phyloP scores from a whole-genome alignment of 2,329 filamentous ascomycete genomes.

The Annulohypoxylon truncatum region DNA sequence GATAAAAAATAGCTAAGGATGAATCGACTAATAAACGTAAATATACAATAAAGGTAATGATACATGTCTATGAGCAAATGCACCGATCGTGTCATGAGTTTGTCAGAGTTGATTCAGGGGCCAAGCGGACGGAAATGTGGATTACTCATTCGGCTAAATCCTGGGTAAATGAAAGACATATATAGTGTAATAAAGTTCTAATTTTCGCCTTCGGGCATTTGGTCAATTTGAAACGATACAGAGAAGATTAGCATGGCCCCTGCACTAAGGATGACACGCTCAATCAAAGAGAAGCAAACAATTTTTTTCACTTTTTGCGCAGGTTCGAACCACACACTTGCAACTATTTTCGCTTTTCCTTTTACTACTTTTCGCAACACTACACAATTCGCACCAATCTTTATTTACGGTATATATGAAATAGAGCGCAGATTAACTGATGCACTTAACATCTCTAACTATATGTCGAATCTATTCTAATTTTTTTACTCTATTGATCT shows the following conservation, averaged over 20 bases:
- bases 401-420: too few species aligned
- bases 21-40: too few species aligned
- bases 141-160: background rate
- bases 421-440: too few species aligned
- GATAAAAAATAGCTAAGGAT: too few species aligned
- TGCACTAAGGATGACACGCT: constrained; percentile 96
- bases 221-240: constrained; percentile 53
- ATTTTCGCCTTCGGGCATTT: constrained; percentile 49
- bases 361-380: background rate
- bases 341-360: constrained; percentile 61
- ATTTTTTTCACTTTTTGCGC: constrained; percentile 43
- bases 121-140: background rate
- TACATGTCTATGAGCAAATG: too few species aligned
- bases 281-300: constrained; percentile 72
- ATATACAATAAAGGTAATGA: too few species aligned
- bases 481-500: too few species aligned
- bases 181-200: background rate
- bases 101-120: too few species aligned
- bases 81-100: background rate
- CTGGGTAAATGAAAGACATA: background rate
- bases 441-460: too few species aligned
- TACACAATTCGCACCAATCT: background rate
- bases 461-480: too few species aligned
- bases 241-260: constrained; percentile 74
- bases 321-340: background rate